A percentile compares a stretch with the other conserved stretches of the same genome.
Evolutionary conservation across 305 asterid species (phyloP).

Genomic region (Solanum hybrid): DNA sequence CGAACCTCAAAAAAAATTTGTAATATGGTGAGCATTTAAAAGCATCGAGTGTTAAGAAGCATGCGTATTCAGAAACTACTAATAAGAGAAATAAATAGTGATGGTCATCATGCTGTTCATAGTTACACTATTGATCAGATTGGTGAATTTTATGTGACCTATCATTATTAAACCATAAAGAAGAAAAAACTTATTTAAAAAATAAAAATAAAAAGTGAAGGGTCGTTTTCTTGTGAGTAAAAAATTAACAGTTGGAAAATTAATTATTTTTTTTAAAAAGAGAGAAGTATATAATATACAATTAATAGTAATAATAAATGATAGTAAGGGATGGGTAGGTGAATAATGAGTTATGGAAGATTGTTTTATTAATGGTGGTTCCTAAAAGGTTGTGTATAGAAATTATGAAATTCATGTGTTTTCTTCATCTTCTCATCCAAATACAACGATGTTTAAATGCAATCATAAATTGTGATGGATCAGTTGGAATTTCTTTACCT

Average conservation of each 20-base stretch:
- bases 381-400: conserved; percentile 11
- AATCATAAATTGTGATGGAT: not conserved
- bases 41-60: conserved; percentile 10
- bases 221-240: conserved; percentile 14
- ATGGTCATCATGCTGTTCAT: conserved; percentile 10
- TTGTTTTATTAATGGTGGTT: conserved; percentile 14
- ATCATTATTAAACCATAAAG: not conserved
- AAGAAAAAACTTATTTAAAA: not conserved
- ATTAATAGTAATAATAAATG: conserved; percentile 6
- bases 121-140: not conserved
- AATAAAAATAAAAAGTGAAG: not conserved
- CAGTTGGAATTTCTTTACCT: not conserved
- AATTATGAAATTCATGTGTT: conserved; percentile 3
- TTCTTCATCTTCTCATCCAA: not conserved
- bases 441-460: not conserved
- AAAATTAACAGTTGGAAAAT: conserved; percentile 20
- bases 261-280: not conserved
- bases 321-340: conserved; percentile 20
- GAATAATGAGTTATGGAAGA: not conserved
- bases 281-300: not conserved
- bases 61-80: conserved; percentile 26
- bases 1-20: not conserved
- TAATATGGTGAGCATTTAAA: not conserved
- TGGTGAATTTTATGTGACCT: conserved; percentile 2
- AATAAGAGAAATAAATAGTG: not conserved